Conservation (phyloP, 345 rosid genomes). For the Anacardium occidentale region DNA sequence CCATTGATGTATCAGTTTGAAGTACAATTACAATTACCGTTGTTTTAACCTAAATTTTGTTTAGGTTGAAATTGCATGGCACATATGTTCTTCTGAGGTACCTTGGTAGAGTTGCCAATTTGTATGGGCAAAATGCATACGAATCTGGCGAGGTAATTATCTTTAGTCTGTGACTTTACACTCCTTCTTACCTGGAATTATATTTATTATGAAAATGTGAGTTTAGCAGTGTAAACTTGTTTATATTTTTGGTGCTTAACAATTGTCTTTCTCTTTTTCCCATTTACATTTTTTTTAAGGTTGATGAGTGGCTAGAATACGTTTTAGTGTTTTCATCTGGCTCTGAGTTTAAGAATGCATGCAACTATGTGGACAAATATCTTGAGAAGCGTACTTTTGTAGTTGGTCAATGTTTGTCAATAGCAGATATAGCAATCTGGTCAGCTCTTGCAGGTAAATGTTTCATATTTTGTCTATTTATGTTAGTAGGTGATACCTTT, state of each 20-base stretch:
- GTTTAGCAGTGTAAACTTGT: neutral
- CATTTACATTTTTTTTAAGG: conserved; percentile 36
- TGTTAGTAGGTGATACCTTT: neutral
- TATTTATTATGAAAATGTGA: neutral
- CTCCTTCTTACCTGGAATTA: neutral
- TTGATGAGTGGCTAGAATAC: conserved; percentile 87
- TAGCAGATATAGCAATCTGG: conserved; percentile 86
- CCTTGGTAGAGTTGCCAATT: conserved; percentile 51
- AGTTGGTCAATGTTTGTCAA: conserved; percentile 62
- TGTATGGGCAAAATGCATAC: conserved; percentile 47
- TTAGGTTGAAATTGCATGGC: conserved; percentile 59
- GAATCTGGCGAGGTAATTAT: conserved; percentile 61
- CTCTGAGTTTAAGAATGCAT: conserved; percentile 80
- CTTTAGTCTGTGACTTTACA: neutral
- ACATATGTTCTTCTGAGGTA: conserved; percentile 55
- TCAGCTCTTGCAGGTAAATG: conserved; percentile 75
- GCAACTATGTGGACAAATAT: conserved; percentile 52
- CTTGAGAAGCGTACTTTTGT: conserved; percentile 56
- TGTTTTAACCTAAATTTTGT: neutral
- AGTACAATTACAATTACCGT: neutral
- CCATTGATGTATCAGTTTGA: neutral
- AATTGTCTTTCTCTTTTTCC: neutral
- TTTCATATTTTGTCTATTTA: conserved; percentile 3
- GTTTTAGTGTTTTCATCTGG: conserved; percentile 63
- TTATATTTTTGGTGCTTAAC: neutral